Base-by-base conservation (phyloP, 2,329 filamentous ascomycete genomes). In the Aspergillus hortae region DNA sequence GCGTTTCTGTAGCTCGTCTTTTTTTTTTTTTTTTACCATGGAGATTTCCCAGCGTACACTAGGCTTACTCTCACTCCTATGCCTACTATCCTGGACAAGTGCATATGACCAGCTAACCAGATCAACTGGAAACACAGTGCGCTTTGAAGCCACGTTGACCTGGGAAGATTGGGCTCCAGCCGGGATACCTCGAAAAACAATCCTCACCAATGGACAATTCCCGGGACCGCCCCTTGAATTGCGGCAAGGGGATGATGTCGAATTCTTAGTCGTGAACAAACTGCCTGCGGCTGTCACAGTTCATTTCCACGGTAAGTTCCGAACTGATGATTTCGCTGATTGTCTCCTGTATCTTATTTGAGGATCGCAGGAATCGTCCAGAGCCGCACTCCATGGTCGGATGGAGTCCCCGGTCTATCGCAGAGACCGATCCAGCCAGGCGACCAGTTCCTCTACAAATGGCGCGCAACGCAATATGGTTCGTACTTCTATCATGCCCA, bases 401-500 rank as follows among this genome's bases (percentile, higher is more conserved):
- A 85, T 49, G 82, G 82, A 25, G 76, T 80, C 0, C 79, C 80
- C 1, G 81, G 81, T 4, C 62, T 84, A 2, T 75, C 77, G 1
- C 81, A 85, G 57, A 68, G 67, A 3, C 68, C 75, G 6, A 82
- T 85, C 50, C 61, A 68, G 5, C 74, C 81, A 0, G 77, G 77
- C 5, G 63, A 60, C 3, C 71, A 62, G 40, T 84, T 79, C 58
- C 69, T 71, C 1, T 80, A 85, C 61, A 70, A 70, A 36, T 85
- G 79, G 70, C 72, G 70, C 21, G 80, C 81, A 0, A 75, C 74
- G 0, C 75, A 82, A 45, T 76, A 80, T 57, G 82, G 83, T 14
- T 78, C 74, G 50, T 82, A 80, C 67, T 84, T 79, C 74, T 85
- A 84, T 56, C 82, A 85, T 63, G 76, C 80, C 0, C 82, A 85